A percentile compares a stretch with the other conserved stretches of the same genome.
phyloP scores from a whole-genome alignment of 1,284 basidiomycete genomes.

The Leccinum subrobustum region DNA sequence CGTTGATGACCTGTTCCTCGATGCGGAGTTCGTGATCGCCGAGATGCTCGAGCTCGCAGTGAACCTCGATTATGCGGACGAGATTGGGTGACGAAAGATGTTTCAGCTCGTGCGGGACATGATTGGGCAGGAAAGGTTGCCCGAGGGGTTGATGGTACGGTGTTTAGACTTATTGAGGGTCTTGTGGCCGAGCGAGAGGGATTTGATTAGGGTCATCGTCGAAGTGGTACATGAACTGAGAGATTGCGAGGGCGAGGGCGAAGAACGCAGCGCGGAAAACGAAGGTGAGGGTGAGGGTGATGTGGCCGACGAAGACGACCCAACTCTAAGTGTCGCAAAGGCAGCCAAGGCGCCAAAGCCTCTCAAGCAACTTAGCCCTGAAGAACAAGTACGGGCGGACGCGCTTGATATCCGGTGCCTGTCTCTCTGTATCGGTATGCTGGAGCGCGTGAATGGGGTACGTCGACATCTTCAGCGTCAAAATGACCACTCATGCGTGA shows the following conservation, averaged over 20 bases:
- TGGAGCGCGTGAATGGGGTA: slow-evolving; percentile 82
- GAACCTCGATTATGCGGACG: slow-evolving; percentile 90
- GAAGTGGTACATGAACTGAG: slow-evolving; percentile 66
- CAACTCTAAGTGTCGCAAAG: slow-evolving; percentile 2
- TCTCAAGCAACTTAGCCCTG: slow-evolving; percentile 48
- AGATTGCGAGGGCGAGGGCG: slow-evolving; percentile 49
- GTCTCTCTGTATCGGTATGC: slow-evolving; percentile 70
- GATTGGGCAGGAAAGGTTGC: slow-evolving; percentile 81
- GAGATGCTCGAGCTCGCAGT: slow-evolving; percentile 84
- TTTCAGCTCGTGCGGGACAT: slow-evolving; percentile 86
- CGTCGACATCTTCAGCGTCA: slow-evolving; percentile 27
- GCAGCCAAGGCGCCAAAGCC: slow-evolving; percentile 17
- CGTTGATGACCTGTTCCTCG: slow-evolving; percentile 34
- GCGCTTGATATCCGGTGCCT: slow-evolving; percentile 82
- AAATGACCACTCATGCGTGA: not conserved
- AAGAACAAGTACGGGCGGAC: slow-evolving; percentile 61
- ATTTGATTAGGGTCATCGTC: slow-evolving; percentile 92
- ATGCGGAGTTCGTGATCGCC: slow-evolving; percentile 68
- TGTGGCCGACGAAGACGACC: slow-evolving; percentile 21
- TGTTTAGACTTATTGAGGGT: slow-evolving; percentile 88
- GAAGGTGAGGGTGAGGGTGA: slow-evolving; percentile 22
- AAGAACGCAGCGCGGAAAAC: slow-evolving; percentile 27
- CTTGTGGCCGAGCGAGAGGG: slow-evolving; percentile 83
- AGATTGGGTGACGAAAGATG: slow-evolving; percentile 92
- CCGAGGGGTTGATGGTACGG: slow-evolving; percentile 74